Conservation (phyloP, 2,329 filamentous ascomycete genomes). For the Aspergillus sojae region DNA sequence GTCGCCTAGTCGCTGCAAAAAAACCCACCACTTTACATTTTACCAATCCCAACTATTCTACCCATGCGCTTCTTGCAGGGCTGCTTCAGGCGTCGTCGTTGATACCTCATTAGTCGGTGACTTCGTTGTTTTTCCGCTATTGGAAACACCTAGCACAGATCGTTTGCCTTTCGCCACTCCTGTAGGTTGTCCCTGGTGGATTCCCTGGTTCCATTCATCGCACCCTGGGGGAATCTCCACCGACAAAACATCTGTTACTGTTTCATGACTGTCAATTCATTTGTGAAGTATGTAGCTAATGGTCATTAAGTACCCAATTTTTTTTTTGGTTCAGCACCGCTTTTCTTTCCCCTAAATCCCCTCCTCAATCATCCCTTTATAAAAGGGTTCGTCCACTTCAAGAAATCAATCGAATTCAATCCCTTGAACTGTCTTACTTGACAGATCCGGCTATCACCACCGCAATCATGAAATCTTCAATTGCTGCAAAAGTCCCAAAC, state of each 20-base stretch:
- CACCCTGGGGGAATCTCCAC: conserved; percentile 6
- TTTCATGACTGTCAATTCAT: conserved; percentile 4
- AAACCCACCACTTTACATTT: conserved; percentile 1
- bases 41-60: not conserved
- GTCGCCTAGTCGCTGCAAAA: conserved; percentile 11
- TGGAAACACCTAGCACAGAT: conserved; percentile 9
- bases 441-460: conserved; percentile 2
- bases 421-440: conserved; percentile 13
- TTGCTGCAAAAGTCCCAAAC: conserved; percentile 28
- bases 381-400: conserved; percentile 8
- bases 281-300: conserved; percentile 12
- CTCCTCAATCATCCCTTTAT: conserved; percentile 16
- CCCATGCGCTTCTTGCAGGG: not conserved
- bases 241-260: conserved; percentile 6
- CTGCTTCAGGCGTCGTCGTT: not conserved
- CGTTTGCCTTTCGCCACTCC: conserved; percentile 11
- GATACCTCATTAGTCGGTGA: conserved; percentile 8
- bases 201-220: conserved; percentile 15
- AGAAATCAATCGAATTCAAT: not conserved
- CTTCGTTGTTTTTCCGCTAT: conserved; percentile 1
- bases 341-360: conserved; percentile 4
- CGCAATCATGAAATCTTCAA: conserved; percentile 29
- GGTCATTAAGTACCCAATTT: conserved; percentile 9
- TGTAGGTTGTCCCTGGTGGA: conserved; percentile 14
- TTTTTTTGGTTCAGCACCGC: conserved; percentile 4